phyloP scores from a whole-genome alignment of 176 grass and related monocot genomes.

The Phyllostachys edulis region DNA sequence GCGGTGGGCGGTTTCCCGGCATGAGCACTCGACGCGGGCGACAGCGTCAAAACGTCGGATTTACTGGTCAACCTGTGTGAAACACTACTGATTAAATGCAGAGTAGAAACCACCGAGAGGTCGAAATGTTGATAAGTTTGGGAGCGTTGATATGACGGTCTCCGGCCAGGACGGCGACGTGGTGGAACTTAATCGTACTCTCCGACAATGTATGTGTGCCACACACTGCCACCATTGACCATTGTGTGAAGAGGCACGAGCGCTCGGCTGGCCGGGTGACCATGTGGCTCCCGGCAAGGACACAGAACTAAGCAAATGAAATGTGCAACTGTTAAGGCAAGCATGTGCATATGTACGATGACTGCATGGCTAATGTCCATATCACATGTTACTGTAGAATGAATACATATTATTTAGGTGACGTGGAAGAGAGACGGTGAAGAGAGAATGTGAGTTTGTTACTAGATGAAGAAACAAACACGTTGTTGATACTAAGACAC shows the following conservation, averaged over 20 bases:
- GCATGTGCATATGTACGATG: too few relatives aligned
- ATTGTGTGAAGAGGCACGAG: background rate
- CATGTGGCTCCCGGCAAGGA: background rate
- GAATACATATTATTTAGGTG: too few relatives aligned
- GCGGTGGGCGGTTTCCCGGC: conserved; percentile 31
- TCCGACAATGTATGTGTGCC: background rate
- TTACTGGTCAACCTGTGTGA: background rate
- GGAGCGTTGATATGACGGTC: background rate
- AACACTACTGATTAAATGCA: background rate
- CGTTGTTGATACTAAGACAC: too few relatives aligned
- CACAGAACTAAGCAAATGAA: too few relatives aligned
- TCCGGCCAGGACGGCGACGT: background rate
- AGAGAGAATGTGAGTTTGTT: too few relatives aligned
- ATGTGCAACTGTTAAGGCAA: background rate
- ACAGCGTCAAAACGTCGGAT: background rate
- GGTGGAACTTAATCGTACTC: background rate
- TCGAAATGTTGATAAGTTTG: background rate
- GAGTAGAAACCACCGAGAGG: background rate
- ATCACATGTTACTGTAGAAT: too few relatives aligned
- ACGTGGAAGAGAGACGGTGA: too few relatives aligned
- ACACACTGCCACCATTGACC: background rate
- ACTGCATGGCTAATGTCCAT: too few relatives aligned
- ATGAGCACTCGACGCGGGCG: background rate
- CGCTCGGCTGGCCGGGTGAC: background rate
- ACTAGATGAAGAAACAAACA: too few relatives aligned